These are phyloP conservation scores for Ballota nigra DNA, from an alignment of 257 asterid genomes.

Conservation along the genomic window DNA sequence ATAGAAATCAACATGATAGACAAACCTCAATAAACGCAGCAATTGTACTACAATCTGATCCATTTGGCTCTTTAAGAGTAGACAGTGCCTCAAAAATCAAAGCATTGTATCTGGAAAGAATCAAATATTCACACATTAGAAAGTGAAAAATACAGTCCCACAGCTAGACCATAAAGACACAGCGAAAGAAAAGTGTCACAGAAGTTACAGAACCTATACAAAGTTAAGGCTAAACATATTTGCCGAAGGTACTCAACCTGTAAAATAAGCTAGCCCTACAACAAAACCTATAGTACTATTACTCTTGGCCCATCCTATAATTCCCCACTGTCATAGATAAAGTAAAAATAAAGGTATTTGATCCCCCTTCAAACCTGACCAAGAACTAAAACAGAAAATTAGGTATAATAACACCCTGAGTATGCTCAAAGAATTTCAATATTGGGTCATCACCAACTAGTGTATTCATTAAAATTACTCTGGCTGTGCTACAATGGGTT, in stretches of 20 bases:
- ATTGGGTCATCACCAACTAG: not conserved
- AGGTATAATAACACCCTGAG: not conserved
- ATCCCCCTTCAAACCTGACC: not conserved
- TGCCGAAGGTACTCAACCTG: not conserved
- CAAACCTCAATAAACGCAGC: conserved; percentile 75
- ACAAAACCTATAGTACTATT: not conserved
- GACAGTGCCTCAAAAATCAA: conserved; percentile 80
- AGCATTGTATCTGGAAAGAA: conserved; percentile 61
- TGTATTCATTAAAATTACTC: not conserved
- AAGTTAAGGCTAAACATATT: not conserved
- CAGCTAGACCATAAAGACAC: not conserved
- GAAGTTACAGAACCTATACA: not conserved
- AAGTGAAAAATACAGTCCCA: not conserved
- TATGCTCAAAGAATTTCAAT: not conserved
- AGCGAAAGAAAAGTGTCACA: not conserved
- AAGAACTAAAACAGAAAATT: not conserved
- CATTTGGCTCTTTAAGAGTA: conserved; percentile 69
- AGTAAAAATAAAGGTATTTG: not conserved
- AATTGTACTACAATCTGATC: conserved; percentile 66
- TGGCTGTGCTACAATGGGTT: not conserved
- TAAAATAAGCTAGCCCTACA: not conserved
- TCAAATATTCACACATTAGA: conserved; percentile 20
- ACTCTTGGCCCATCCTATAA: not conserved
- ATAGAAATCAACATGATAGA: conserved; percentile 15
- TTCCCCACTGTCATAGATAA: not conserved